Evolutionary conservation across 2,329 filamentous ascomycete species (phyloP).

Genomic region (Alternaria alternata): DNA sequence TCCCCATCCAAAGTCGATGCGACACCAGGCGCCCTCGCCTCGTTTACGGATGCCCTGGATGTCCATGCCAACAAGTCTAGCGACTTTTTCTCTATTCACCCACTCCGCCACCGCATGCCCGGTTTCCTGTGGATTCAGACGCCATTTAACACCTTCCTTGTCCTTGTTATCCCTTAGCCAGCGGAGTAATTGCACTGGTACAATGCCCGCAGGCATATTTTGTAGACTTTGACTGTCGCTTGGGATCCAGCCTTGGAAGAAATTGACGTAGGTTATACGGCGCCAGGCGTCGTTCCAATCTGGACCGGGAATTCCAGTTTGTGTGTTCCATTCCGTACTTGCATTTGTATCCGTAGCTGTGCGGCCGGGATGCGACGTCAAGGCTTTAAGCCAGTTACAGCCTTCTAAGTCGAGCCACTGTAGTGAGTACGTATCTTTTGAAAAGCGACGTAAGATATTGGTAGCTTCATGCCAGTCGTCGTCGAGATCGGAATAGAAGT

Average conservation of each 20-base stretch:
- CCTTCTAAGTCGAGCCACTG: constrained; percentile 70
- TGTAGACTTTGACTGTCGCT: constrained; percentile 37
- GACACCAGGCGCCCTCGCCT: constrained; percentile 41
- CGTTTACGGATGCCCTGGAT: constrained; percentile 42
- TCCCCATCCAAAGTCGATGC: constrained; percentile 50
- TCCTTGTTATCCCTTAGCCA: constrained; percentile 47
- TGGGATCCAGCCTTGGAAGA: constrained; percentile 57
- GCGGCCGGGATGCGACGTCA: constrained; percentile 52
- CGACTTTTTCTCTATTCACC: constrained; percentile 51
- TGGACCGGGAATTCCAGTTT: constrained; percentile 29
- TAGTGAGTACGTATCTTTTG: constrained; percentile 64
- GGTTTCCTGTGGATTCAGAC: constrained; percentile 28
- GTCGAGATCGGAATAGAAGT: constrained; percentile 62
- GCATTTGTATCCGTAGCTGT: not conserved
- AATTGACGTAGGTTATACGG: constrained; percentile 53
- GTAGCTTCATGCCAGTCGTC: constrained; percentile 65
- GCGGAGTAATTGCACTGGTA: constrained; percentile 45
- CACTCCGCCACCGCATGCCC: constrained; percentile 40
- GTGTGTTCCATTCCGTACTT: constrained; percentile 13
- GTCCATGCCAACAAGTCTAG: constrained; percentile 39
- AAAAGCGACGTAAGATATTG: constrained; percentile 64
- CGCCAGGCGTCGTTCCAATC: constrained; percentile 55
- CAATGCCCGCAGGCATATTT: constrained; percentile 46
- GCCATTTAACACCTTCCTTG: constrained; percentile 27
- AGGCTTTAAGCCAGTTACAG: constrained; percentile 64